Percentiles rank a stretch among this genome's conserved stretches.
Evolutionary conservation across 768 basidiomycete genomes (phyloP).

Genomic region (Calocybe indica): DNA sequence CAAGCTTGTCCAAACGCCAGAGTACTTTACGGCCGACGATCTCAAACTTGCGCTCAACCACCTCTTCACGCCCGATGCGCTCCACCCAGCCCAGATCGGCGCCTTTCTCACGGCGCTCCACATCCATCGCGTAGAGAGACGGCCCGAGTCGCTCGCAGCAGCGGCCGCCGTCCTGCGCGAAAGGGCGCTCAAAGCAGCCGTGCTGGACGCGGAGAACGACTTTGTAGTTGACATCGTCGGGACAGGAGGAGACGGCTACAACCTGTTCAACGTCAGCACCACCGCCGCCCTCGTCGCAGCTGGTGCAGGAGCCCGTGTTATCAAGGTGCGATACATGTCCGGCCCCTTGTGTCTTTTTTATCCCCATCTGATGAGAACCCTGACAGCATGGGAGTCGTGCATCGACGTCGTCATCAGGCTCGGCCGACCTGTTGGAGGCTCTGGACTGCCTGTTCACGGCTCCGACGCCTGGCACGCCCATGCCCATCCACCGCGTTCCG

Average conservation of each 20-base stretch:
- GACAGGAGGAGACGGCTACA: constrained; percentile 92
- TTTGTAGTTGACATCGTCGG: constrained; percentile 81
- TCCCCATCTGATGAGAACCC: constrained; percentile 2
- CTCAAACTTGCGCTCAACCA: constrained; percentile 69
- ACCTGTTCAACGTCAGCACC: constrained; percentile 96
- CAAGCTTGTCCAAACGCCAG: constrained; percentile 75
- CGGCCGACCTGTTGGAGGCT: constrained; percentile 85
- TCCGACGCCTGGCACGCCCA: constrained; percentile 51
- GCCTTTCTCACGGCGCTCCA: constrained; percentile 87
- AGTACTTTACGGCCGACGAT: constrained; percentile 75
- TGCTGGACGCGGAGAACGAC: constrained; percentile 56
- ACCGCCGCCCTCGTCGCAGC: constrained; percentile 92
- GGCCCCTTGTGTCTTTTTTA: not conserved
- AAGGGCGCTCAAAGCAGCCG: constrained; percentile 58
- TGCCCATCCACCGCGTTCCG: constrained; percentile 59
- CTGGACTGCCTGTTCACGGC: constrained; percentile 73
- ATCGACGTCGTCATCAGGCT: constrained; percentile 91
- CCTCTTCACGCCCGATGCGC: constrained; percentile 58
- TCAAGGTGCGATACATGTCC: constrained; percentile 57
- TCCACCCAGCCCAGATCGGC: constrained; percentile 74
- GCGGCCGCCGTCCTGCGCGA: constrained; percentile 70
- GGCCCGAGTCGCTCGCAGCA: constrained; percentile 71
- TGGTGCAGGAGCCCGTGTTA: constrained; percentile 87
- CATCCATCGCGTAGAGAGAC: constrained; percentile 68
- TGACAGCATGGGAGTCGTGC: constrained; percentile 83